phyloP scores from a whole-genome alignment of 495 filamentous ascomycete species.

The Penicillium maclennaniae region DNA sequence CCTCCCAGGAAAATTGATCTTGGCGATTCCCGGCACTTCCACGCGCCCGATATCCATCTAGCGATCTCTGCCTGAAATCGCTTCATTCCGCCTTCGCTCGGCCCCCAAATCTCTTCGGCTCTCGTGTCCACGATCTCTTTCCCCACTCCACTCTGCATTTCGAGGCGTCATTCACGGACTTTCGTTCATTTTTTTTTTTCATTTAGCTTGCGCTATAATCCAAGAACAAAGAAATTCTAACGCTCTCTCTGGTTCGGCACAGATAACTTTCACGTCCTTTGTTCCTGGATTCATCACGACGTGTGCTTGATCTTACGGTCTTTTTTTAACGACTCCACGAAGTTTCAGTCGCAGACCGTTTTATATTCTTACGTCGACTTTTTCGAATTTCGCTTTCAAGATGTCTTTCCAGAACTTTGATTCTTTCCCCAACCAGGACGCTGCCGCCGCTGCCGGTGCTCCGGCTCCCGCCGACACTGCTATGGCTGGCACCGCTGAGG shows the following conservation, averaged over 20 bases:
- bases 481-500: conserved; percentile 53
- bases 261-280: conserved; percentile 25
- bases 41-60: conserved; percentile 1
- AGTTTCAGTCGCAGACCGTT: conserved; percentile 35
- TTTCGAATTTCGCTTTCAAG: conserved; percentile 28
- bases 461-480: conserved; percentile 49
- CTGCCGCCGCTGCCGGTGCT: conserved; percentile 51
- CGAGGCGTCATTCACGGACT: not conserved
- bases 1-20: conserved; percentile 6
- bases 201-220: too few species aligned
- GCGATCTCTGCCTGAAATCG: not conserved
- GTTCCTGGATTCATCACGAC: conserved; percentile 32
- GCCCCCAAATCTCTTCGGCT: conserved; percentile 4
- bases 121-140: not conserved
- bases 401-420: conserved; percentile 62
- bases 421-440: conserved; percentile 52
- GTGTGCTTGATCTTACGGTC: conserved; percentile 37
- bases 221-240: conserved; percentile 5
- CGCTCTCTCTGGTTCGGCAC: conserved; percentile 1
- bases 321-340: conserved; percentile 44
- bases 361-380: conserved; percentile 34
- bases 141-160: not conserved
- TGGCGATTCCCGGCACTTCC: conserved; percentile 8
- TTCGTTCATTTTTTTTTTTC: not conserved
- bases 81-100: not conserved